Percentiles rank a stretch among this genome's conserved stretches.
Evolutionary conservation across 1,284 basidiomycete species (phyloP).

Genomic region (Microbotryum silenes-acaulis): DNA sequence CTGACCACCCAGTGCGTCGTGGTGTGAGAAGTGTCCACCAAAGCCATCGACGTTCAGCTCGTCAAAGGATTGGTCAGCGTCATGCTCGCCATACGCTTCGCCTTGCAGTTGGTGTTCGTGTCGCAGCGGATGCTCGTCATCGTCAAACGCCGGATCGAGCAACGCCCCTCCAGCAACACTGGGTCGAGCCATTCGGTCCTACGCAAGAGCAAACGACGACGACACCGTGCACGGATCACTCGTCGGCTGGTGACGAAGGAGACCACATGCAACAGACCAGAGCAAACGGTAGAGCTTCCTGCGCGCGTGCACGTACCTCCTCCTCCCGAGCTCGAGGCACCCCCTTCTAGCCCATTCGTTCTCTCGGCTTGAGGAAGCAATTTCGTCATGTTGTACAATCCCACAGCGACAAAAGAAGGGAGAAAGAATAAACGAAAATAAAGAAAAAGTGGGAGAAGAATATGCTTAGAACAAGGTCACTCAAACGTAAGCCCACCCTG

Average conservation of each 20-base stretch:
- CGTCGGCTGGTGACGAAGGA: neutral
- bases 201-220: neutral
- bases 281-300: neutral
- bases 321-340: no score
- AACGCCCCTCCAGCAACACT: no score
- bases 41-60: neutral
- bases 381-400: neutral
- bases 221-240: neutral
- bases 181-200: slow-evolving; percentile 3
- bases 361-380: neutral
- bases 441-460: neutral
- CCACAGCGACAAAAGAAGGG: neutral
- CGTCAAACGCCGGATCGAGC: slow-evolving; percentile 24
- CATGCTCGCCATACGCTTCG: neutral
- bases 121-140: slow-evolving; percentile 2
- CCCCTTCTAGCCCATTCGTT: neutral
- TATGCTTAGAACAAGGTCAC: neutral
- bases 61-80: neutral
- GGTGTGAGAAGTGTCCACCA: neutral
- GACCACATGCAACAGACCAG: neutral
- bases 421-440: neutral
- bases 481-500: slow-evolving; percentile 56
- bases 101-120: neutral
- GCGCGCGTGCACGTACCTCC: no score
- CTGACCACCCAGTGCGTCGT: neutral